These are phyloP conservation scores for Quercus parvula DNA, from an alignment of 306 rosid species.

Conservation along the genomic window DNA sequence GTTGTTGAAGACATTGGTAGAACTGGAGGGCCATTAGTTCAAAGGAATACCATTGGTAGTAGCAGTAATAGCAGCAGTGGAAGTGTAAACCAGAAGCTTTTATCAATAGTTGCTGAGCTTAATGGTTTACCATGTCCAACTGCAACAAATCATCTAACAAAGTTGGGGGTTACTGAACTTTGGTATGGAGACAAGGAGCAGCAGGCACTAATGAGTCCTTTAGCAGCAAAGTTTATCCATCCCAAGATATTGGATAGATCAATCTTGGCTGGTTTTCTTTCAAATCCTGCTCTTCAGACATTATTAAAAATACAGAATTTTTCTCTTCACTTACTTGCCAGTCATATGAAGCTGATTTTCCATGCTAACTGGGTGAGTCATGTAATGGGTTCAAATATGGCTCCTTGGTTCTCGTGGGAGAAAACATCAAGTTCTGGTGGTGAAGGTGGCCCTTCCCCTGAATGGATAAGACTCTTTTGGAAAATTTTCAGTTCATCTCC, in stretches of 20 bases:
- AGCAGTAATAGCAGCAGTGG: conserved; percentile 35
- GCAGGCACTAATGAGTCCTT: conserved; percentile 70
- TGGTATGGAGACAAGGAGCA: conserved; percentile 91
- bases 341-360: conserved; percentile 74
- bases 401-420: conserved; percentile 98
- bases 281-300: conserved; percentile 44
- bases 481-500: conserved; percentile 50
- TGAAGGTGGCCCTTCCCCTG: conserved; percentile 86
- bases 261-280: conserved; percentile 57
- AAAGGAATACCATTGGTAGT: conserved; percentile 37
- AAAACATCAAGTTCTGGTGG: conserved; percentile 54
- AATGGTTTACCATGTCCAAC: conserved; percentile 93
- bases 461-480: conserved; percentile 92
- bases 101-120: conserved; percentile 67
- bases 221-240: conserved; percentile 81
- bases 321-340: conserved; percentile 67
- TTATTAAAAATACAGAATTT: conserved; percentile 67
- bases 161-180: conserved; percentile 73
- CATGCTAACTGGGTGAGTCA: conserved; percentile 82
- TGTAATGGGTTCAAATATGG: conserved; percentile 77
- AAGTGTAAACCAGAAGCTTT: conserved; percentile 42
- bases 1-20: conserved; percentile 95
- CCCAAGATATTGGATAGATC: conserved; percentile 70
- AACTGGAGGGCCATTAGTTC: conserved; percentile 60
- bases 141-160: conserved; percentile 61